These are phyloP conservation scores for Magnusiomyces sp. DNA, from an alignment of 1,139 yeast genomes.

Conservation along the genomic window DNA sequence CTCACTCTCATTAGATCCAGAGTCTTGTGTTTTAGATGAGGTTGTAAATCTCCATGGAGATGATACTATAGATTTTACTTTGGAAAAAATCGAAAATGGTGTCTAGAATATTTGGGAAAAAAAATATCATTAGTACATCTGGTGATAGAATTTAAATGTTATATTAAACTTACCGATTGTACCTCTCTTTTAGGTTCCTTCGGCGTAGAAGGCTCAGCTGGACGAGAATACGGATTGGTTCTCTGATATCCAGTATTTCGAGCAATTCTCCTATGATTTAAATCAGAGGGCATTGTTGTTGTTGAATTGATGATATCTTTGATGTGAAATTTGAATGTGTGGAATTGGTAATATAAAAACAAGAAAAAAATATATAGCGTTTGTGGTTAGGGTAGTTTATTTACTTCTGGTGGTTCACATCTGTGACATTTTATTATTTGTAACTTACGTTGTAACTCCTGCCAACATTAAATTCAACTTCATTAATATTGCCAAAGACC, in stretches of 20 bases:
- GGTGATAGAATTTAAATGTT: too few relatives aligned
- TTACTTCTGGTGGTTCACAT: too few relatives aligned
- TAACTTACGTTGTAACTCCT: too few relatives aligned
- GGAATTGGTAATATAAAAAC: too few relatives aligned
- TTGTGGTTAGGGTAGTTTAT: too few relatives aligned
- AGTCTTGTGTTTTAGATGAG: not conserved
- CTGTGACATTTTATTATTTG: too few relatives aligned
- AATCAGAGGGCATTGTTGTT: not conserved
- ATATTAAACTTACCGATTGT: not conserved
- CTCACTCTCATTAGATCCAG: not conserved
- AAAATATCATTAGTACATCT: too few relatives aligned
- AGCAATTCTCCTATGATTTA: not conserved
- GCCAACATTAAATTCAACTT: too few relatives aligned
- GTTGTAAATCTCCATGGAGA: constrained; percentile 2
- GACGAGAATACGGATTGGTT: constrained; percentile 5
- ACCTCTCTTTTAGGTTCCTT: not conserved
- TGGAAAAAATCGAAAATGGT: constrained; percentile 7
- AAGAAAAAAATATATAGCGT: too few relatives aligned
- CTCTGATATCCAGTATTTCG: not conserved
- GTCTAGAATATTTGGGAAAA: not conserved
- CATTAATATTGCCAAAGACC: too few relatives aligned
- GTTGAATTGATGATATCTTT: not conserved
- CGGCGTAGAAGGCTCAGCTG: constrained; percentile 5
- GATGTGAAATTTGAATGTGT: too few relatives aligned
- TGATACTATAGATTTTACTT: constrained; percentile 6